Base-by-base conservation (phyloP, 495 filamentous ascomycete genomes). In the Penicillium bovifimosum region DNA sequence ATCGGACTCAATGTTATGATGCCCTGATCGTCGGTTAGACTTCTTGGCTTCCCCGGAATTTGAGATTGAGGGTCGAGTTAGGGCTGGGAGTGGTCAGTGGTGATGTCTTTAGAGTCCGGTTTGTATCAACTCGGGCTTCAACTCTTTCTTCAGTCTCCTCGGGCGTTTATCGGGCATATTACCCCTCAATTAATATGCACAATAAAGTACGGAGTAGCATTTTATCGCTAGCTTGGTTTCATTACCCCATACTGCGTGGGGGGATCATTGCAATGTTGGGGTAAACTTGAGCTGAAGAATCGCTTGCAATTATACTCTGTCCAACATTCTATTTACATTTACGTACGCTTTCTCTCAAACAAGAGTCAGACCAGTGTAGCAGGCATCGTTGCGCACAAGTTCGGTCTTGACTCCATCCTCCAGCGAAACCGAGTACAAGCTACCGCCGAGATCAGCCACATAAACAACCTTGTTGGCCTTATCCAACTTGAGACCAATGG, bases 371-470 rank as follows among this genome's bases (percentile, higher is more conserved):
- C 65, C 66, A 16, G 66, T 70, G 46, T 58, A 70, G 38, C 59
- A 59, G 9, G 34, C 60, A 54, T 65, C 44, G 43, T 68, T 61
- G 31, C 55, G 42, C 41, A 59, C 50, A 32, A 72, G 14, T 31
- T 66, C 55, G 26, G 61, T 69, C 61, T 69, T 75, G 31, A 66
- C 60, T 8, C 60, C 58, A 47, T 62, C 76, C 27, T 77, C 69
- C 56, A 76, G 50, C 28, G 68, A 67, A 40, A 76, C 72, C 9
- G 69, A 67, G 41, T 75, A 78, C 4, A 80, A 52, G 34, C 70
- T 61, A 2, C 77, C 76, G 8, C 74, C 69, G 14, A 80, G 47
- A 50, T 78, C 74, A 6, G 70, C 64, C 28, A 72, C 66, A 55
- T 75, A 79, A 9, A 77, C 69, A 43, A 68, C 55, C 18, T 64